Evolutionary conservation across 176 grass and related monocot species (phyloP).

Genomic region (Oropetium thomaeum): DNA sequence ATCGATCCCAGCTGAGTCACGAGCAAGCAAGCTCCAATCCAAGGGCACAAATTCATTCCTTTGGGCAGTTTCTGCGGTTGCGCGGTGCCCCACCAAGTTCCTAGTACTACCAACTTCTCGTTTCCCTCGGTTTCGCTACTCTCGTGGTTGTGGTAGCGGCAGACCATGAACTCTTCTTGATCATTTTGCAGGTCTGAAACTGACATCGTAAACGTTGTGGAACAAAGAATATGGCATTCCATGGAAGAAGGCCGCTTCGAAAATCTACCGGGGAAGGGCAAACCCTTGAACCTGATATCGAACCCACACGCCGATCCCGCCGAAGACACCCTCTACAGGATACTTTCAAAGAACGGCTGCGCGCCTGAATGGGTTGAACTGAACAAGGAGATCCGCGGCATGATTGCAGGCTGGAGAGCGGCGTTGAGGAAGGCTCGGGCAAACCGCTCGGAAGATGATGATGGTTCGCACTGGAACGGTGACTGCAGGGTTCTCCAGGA

Average conservation of each 20-base stretch:
- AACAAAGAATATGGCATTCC: constrained; percentile 91
- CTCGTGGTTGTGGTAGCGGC: no score
- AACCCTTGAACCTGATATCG: constrained; percentile 61
- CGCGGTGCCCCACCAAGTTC: no score
- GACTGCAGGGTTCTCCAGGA: constrained; percentile 48
- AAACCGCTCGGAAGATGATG: constrained; percentile 31
- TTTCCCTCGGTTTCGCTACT: no score
- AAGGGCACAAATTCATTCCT: no score
- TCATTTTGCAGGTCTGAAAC: constrained; percentile 65
- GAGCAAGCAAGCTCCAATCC: no score
- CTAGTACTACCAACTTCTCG: no score
- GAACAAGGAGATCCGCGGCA: constrained; percentile 77
- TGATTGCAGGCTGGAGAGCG: constrained; percentile 52
- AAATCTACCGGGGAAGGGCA: constrained; percentile 85
- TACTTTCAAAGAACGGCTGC: constrained; percentile 72
- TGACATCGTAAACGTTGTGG: constrained; percentile 86
- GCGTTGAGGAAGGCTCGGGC: constrained; percentile 57
- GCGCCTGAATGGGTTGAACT: constrained; percentile 80
- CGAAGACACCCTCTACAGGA: constrained; percentile 82
- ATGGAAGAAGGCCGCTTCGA: constrained; percentile 97
- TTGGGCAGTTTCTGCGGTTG: no score
- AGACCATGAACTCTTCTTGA: no score
- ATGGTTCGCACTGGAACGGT: constrained; percentile 42
- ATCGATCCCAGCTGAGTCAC: no score
- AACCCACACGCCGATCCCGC: constrained; percentile 84